A percentile compares a stretch with the other conserved stretches of the same genome.
Conservation (phyloP, 768 basidiomycete genomes). For the Thelephora ganbajun region DNA sequence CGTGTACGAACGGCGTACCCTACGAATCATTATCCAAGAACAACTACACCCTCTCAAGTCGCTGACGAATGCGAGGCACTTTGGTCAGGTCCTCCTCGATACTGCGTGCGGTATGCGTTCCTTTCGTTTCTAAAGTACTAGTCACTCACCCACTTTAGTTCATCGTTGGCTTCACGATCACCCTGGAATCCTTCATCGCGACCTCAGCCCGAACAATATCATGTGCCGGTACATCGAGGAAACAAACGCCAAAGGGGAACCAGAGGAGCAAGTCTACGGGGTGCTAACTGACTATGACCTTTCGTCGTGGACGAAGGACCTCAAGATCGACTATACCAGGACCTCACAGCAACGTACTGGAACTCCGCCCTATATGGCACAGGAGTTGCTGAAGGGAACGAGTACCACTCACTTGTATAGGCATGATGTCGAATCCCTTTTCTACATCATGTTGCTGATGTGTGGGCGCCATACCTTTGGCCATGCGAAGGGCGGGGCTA, state of each 20-base stretch:
- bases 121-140: neutral
- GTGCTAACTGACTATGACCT: conserved; percentile 3
- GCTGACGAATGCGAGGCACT: conserved; percentile 11
- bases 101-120: conserved; percentile 17
- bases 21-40: conserved; percentile 11
- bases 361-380: conserved; percentile 18
- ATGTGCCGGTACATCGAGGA: conserved; percentile 12
- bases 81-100: conserved; percentile 17
- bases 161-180: conserved; percentile 13
- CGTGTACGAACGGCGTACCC: conserved; percentile 6
- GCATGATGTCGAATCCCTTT: conserved; percentile 6
- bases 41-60: conserved; percentile 13
- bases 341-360: conserved; percentile 10
- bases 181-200: conserved; percentile 16
- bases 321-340: neutral
- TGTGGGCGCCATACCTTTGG: neutral
- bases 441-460: conserved; percentile 3
- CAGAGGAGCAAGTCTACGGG: conserved; percentile 19
- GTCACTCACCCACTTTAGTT: conserved; percentile 7
- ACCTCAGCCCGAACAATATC: conserved; percentile 20
- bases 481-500: too few relatives aligned
- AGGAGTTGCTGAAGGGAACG: conserved; percentile 10
- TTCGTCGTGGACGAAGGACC: neutral
- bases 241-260: conserved; percentile 10
- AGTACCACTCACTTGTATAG: neutral